phyloP scores from a whole-genome alignment of 192 early-diverging fungal species.

The Lunasporangiospora selenospora region DNA sequence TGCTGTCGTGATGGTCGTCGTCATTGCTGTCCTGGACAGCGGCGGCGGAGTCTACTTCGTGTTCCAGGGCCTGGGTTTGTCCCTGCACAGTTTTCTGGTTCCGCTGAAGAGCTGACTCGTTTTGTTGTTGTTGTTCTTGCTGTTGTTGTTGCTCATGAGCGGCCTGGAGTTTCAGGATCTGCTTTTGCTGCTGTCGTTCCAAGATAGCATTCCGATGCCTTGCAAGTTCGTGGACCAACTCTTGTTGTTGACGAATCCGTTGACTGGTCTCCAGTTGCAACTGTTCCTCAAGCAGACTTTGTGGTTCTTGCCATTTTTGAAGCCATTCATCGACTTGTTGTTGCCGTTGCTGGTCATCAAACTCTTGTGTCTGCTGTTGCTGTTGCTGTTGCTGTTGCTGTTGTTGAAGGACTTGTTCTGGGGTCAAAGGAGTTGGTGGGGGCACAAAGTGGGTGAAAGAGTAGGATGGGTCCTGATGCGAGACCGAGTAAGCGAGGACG shows the following conservation, averaged over 20 bases:
- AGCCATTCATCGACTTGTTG: too few species aligned
- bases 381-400: slow-evolving; percentile 6
- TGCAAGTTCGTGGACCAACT: slow-evolving; percentile 24
- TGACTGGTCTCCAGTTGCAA: slow-evolving; percentile 25
- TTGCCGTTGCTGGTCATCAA: too few species aligned
- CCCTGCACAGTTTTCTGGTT: too few species aligned
- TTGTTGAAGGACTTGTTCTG: slow-evolving; percentile 14
- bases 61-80: too few species aligned
- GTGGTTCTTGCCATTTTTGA: too few species aligned
- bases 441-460: slow-evolving; percentile 17
- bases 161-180: neutral
- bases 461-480: neutral
- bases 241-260: slow-evolving; percentile 25
- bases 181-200: slow-evolving; percentile 11
- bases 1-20: too few species aligned
- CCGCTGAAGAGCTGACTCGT: too few species aligned
- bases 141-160: too few species aligned
- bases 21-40: too few species aligned
- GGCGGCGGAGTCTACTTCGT: too few species aligned
- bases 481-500: slow-evolving; percentile 24
- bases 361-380: slow-evolving; percentile 6
- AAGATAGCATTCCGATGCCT: slow-evolving; percentile 32
- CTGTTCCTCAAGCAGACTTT: slow-evolving; percentile 23
- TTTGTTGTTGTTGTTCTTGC: neutral
- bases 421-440: slow-evolving; percentile 36